These are phyloP conservation scores for Corynascus novoguineensis DNA, from an alignment of 495 filamentous ascomycete genomes.

Conservation along the genomic window DNA sequence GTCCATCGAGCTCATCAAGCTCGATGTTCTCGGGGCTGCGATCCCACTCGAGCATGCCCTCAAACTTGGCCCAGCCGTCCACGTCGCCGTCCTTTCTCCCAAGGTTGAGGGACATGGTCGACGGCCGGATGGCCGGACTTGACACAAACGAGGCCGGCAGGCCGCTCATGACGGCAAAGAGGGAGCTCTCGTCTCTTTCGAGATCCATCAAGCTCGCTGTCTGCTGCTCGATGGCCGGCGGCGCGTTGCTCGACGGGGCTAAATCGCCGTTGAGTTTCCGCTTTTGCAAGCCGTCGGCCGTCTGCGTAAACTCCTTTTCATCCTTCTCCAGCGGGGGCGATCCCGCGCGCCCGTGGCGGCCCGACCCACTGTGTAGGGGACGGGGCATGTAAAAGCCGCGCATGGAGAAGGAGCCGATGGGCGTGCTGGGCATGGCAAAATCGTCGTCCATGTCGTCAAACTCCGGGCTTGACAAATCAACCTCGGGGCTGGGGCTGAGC, in stretches of 20 bases:
- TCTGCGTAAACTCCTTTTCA: slow-evolving; percentile 95
- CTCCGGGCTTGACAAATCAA: slow-evolving; percentile 83
- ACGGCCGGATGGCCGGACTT: slow-evolving; percentile 42
- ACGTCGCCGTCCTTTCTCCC: slow-evolving; percentile 48
- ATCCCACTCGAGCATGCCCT: slow-evolving; percentile 57
- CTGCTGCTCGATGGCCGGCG: slow-evolving; percentile 33
- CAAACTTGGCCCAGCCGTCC: slow-evolving; percentile 48
- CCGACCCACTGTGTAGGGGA: slow-evolving; percentile 29
- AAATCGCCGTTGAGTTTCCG: slow-evolving; percentile 54
- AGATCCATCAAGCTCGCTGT: slow-evolving; percentile 38
- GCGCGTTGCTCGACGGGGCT: slow-evolving; percentile 29
- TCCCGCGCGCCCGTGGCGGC: slow-evolving; percentile 62
- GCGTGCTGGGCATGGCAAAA: slow-evolving; percentile 49
- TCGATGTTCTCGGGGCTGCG: slow-evolving; percentile 82
- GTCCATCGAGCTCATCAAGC: slow-evolving; percentile 85
- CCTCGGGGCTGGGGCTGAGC: slow-evolving; percentile 83
- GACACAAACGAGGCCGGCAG: slow-evolving; percentile 35
- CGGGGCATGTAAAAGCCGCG: slow-evolving; percentile 38
- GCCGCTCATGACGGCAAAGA: slow-evolving; percentile 44
- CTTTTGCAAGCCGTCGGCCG: slow-evolving; percentile 78
- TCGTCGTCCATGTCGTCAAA: slow-evolving; percentile 69
- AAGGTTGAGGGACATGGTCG: slow-evolving; percentile 36
- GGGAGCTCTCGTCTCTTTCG: slow-evolving; percentile 43
- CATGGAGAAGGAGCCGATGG: slow-evolving; percentile 54
- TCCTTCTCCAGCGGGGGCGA: slow-evolving; percentile 91